phyloP scores from a whole-genome alignment of 2,329 filamentous ascomycete genomes.

The Fonsecaea erecta region DNA sequence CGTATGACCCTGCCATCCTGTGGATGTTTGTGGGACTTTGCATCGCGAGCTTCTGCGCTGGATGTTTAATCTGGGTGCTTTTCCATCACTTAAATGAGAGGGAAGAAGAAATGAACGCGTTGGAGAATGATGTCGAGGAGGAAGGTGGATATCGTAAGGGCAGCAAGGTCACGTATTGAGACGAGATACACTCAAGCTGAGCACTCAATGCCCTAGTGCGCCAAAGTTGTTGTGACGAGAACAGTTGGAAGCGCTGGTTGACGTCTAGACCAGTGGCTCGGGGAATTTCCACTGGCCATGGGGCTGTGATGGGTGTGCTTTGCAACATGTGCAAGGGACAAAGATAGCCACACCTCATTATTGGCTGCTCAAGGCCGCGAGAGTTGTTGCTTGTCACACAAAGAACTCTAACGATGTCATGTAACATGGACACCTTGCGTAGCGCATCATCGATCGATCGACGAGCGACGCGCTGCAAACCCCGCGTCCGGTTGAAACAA shows the following conservation, averaged over 20 bases:
- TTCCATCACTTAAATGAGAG: constrained; percentile 39
- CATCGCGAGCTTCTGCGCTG: constrained; percentile 2
- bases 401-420: not conserved
- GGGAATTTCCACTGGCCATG: not conserved
- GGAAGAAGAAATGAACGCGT: constrained; percentile 40
- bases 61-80: constrained; percentile 8
- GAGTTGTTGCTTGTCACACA: not conserved
- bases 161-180: not conserved
- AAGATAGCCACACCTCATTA: not conserved
- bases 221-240: not conserved
- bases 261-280: not conserved
- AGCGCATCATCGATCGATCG: not conserved
- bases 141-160: not conserved
- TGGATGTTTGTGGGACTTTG: constrained; percentile 56
- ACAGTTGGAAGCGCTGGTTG: not conserved
- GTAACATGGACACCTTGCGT: not conserved
- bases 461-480: not conserved
- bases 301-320: too few species aligned
- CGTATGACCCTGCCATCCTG: constrained; percentile 64
- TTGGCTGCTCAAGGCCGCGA: not conserved
- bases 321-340: not conserved
- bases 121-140: not conserved
- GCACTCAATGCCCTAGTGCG: not conserved
- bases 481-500: not conserved
- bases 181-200: not conserved